A percentile compares a stretch with the other conserved stretches of the same genome.
These are phyloP conservation scores for Aspergillus cejpii DNA, from an alignment of 2,329 filamentous ascomycete species.

Conservation along the genomic window DNA sequence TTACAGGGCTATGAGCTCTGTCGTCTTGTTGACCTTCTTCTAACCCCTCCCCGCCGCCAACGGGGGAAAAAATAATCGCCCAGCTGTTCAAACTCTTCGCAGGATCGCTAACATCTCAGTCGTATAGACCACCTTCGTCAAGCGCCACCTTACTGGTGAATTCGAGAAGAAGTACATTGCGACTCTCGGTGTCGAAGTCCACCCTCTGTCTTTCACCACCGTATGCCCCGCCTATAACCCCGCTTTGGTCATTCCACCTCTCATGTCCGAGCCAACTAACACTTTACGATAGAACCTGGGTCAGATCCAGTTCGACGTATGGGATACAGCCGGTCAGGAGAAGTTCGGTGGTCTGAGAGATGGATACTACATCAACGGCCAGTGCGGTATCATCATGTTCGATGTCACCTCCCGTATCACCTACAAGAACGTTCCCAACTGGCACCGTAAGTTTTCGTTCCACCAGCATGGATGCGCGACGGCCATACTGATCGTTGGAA, in stretches of 20 bases:
- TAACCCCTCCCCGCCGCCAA: conserved; percentile 22
- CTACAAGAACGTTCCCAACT: conserved; percentile 99
- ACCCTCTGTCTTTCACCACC: conserved; percentile 95
- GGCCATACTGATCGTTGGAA: conserved; percentile 9
- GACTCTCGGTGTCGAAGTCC: conserved; percentile 97
- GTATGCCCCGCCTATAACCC: conserved; percentile 56
- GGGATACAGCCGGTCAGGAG: conserved; percentile 98
- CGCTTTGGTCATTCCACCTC: conserved; percentile 21
- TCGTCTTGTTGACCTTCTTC: conserved; percentile 9
- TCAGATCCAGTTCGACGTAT: conserved; percentile 96
- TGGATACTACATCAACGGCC: conserved; percentile 99
- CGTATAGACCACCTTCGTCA: conserved; percentile 94
- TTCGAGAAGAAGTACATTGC: conserved; percentile 99
- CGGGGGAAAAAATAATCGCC: conserved; percentile 25
- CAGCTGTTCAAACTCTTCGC: conserved; percentile 8
- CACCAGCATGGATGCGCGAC: not conserved
- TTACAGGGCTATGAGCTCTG: not conserved
- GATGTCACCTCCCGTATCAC: conserved; percentile 98
- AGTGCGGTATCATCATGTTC: conserved; percentile 99
- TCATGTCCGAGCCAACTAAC: conserved; percentile 23
- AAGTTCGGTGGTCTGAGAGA: conserved; percentile 99
- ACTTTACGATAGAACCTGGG: conserved; percentile 66
- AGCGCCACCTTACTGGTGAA: conserved; percentile 98
- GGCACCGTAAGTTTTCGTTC: conserved; percentile 76
- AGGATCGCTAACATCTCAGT: conserved; percentile 20